These are phyloP conservation scores for Cyamopsis tetragonoloba DNA, from an alignment of 306 rosid species.

Conservation along the genomic window DNA sequence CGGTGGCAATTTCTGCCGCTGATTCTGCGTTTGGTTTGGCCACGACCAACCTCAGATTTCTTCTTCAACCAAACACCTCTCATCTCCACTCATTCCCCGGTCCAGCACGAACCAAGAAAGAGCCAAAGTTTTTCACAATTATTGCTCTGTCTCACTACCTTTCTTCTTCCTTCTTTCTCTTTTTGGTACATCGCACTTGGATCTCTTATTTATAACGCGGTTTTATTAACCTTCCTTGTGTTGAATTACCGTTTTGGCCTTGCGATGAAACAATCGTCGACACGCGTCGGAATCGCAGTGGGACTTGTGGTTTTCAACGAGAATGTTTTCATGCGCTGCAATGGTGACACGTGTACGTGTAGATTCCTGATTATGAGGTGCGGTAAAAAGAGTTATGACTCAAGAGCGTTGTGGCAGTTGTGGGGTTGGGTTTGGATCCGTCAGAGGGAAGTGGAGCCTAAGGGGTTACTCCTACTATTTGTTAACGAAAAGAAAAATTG, in stretches of 20 bases:
- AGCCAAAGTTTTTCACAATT: neutral
- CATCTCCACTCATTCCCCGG: conserved; percentile 90
- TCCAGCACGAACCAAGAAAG: neutral
- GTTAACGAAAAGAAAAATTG: too few relatives aligned
- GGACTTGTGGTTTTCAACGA: neutral
- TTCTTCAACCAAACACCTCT: conserved; percentile 30
- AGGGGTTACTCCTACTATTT: too few relatives aligned
- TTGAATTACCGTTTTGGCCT: neutral
- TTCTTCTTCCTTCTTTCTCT: neutral
- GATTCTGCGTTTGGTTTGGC: conserved; percentile 41
- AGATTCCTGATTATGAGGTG: neutral
- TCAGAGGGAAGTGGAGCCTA: too few relatives aligned
- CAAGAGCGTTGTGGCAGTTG: neutral
- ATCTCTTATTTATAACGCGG: neutral
- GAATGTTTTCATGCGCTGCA: neutral
- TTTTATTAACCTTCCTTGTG: too few relatives aligned
- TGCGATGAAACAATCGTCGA: neutral
- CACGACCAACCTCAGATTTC: conserved; percentile 38
- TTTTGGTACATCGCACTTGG: neutral
- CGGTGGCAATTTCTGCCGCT: conserved; percentile 90
- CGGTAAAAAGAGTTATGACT: neutral
- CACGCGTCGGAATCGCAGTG: neutral
- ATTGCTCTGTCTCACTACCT: neutral
- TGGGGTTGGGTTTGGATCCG: neutral
- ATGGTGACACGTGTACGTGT: neutral